Evolutionary conservation across 1,284 basidiomycete species (phyloP).

Genomic region (Taiwanofungus camphoratus): DNA sequence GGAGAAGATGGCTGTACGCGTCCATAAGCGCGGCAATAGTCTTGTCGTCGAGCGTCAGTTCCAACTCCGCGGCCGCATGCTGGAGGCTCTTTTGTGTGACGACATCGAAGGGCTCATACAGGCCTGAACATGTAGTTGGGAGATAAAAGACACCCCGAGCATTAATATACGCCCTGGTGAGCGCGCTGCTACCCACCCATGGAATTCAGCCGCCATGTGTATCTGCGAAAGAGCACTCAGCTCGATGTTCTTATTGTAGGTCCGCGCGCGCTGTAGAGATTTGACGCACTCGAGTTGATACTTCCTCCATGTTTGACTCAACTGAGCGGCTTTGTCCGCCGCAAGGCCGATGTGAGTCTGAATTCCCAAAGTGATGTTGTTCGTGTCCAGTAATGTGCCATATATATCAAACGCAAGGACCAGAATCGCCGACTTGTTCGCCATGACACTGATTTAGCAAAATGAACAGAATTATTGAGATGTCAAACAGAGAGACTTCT

Average conservation of each 20-base stretch:
- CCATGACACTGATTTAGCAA: background rate
- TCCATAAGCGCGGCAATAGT: conserved; percentile 19
- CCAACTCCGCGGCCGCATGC: conserved; percentile 24
- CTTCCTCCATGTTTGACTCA: conserved; percentile 23
- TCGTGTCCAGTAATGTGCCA: conserved; percentile 29
- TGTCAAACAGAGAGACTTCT: too few relatives aligned
- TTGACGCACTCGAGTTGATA: conserved; percentile 29
- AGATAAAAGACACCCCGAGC: background rate
- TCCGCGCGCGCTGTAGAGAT: background rate
- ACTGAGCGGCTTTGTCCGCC: conserved; percentile 15
- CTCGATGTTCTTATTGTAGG: too few relatives aligned
- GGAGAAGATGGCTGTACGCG: conserved; percentile 21
- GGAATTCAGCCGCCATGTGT: conserved; percentile 30
- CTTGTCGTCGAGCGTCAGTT: conserved; percentile 11
- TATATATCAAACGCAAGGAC: conserved; percentile 29
- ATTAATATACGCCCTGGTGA: background rate
- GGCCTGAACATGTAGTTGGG: conserved; percentile 11
- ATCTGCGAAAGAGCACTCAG: conserved; percentile 20
- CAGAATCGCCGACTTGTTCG: background rate
- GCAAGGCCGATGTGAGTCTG: conserved; percentile 11
- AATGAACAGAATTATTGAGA: background rate
- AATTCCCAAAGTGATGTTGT: conserved; percentile 18
- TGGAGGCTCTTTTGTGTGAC: conserved; percentile 25
- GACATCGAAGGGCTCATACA: conserved; percentile 27
- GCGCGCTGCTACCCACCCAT: conserved; percentile 21